Evolutionary conservation across 495 filamentous ascomycete species (phyloP), one percentile per base, ranked within the genome.

Genomic region (Tuber borchii): DNA sequence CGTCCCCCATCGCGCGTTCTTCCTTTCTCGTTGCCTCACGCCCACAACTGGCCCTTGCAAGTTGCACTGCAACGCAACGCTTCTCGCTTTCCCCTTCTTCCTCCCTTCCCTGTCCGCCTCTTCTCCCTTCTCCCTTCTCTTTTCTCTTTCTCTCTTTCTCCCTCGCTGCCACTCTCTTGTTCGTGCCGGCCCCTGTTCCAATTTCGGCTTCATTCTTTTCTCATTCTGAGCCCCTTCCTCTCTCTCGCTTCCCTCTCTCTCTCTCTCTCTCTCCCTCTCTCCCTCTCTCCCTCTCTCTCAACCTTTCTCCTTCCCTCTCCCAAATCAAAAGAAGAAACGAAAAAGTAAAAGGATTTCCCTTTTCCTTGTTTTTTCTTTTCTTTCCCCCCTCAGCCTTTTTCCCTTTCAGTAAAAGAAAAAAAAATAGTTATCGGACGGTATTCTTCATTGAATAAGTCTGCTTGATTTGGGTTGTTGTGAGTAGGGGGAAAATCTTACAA

Each of bases 401-500:
- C 70, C 39, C 43, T 40, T 19, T 1, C 6, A 8, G 16, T 17
- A 71, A n/a, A 61, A 26, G 17, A 14, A 56, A 42, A 71, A 61
- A 26, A 44, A 74, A 42, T 34, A 42, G 39, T 26, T 39, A 69
- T 56, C 42, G 40, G 37, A 43, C 76, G 31, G 76, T 73, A 70
- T 77, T 75, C 71, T 43, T 76, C 42, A 75, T 74, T 42, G 22
- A n/a, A 56, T 43, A 70, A 73, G 43, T 46, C 43, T 12, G 46
- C 26, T 42, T 46, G n/a, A 48, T 71, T 75, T 68, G 51, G 43
- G 39, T 65, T 45, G 37, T 70, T 68, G 73, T 73, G 68, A 75
- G 76, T 79, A 78, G 78, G 70, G 77, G 74, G 73, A 65, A 34
- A 65, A 65, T 16, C 56, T 65, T 73, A 75, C 78, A 79, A 68